A percentile compares a stretch with the other conserved stretches of the same genome.
phyloP scores from a whole-genome alignment of 495 filamentous ascomycete genomes.

The Friedmanniomyces endolithicus region DNA sequence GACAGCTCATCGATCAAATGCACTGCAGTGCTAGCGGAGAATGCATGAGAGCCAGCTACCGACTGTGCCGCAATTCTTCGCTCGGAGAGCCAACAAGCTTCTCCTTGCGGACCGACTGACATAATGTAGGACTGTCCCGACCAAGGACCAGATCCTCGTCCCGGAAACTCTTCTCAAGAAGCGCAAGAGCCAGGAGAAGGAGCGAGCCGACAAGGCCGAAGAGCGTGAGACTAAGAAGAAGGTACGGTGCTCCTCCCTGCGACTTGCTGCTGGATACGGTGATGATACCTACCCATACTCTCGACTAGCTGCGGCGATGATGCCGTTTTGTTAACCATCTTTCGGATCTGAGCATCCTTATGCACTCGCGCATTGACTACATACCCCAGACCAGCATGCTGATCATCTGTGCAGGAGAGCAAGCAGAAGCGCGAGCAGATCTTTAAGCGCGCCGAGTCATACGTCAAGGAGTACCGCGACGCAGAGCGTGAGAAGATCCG shows the following conservation, averaged over 20 bases:
- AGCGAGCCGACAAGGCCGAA: conserved; percentile 69
- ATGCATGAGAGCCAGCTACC: conserved; percentile 47
- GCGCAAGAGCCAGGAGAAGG: conserved; percentile 99
- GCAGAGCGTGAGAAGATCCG: conserved; percentile 97
- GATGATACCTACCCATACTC: conserved; percentile 66
- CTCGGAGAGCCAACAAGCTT: conserved; percentile 41
- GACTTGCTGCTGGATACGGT: conserved; percentile 27
- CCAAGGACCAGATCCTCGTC: conserved; percentile 83
- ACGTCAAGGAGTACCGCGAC: conserved; percentile 98
- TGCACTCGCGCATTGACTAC: conserved; percentile 11
- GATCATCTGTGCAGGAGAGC: conserved; percentile 50
- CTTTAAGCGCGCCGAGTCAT: conserved; percentile 99
- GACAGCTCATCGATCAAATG: conserved; percentile 59
- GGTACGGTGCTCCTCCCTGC: conserved; percentile 44
- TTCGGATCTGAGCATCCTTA: conserved; percentile 84
- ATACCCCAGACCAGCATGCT: conserved; percentile 14
- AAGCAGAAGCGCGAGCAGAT: conserved; percentile 95
- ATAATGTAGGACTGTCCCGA: conserved; percentile 65
- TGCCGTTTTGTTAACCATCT: conserved; percentile 98
- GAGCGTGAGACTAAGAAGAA: conserved; percentile 77
- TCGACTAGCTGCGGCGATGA: conserved; percentile 91
- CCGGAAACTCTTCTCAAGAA: conserved; percentile 99
- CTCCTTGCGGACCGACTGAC: conserved; percentile 55
- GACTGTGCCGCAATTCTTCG: conserved; percentile 75
- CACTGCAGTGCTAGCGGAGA: conserved; percentile 68